Percentiles rank a stretch among this genome's conserved stretches.
phyloP scores from a whole-genome alignment of 2,329 filamentous ascomycete genomes.

The Dryadomyces quercivorus region DNA sequence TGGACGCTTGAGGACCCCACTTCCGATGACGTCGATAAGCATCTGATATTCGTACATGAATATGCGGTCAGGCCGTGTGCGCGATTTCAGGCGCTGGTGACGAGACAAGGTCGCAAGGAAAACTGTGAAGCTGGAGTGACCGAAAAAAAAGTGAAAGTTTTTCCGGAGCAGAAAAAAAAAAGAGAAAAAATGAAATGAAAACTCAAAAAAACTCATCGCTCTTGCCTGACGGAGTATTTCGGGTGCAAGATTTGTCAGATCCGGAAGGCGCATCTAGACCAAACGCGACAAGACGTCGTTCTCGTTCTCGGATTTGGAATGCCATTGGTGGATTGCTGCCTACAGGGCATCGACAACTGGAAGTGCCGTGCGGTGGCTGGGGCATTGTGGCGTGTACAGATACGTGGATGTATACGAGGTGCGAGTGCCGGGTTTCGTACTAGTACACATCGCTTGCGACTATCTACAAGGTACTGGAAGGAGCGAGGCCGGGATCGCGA shows the following conservation, averaged over 20 bases:
- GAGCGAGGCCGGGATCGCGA: constrained; percentile 5
- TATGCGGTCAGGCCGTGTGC: neutral
- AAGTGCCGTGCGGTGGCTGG: neutral
- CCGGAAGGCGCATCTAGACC: neutral
- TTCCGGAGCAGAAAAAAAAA: neutral
- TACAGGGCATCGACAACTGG: too few species aligned
- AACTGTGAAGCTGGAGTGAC: neutral
- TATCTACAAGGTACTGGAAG: constrained; percentile 8
- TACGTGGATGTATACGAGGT: neutral
- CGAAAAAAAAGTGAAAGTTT: neutral
- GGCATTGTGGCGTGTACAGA: too few species aligned
- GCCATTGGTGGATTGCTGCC: too few species aligned
- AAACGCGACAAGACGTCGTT: neutral
- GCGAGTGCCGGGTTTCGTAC: neutral
- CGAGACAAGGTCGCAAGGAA: too few species aligned
- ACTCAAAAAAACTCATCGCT: neutral
- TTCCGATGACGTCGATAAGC: neutral
- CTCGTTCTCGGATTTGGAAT: neutral
- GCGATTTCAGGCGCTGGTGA: neutral
- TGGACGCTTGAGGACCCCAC: neutral
- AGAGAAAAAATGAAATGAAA: neutral
- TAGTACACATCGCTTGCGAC: neutral
- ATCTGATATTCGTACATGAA: neutral
- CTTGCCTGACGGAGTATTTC: constrained; percentile 1
- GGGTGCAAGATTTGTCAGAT: neutral